phyloP scores from a whole-genome alignment of 2,329 filamentous ascomycete genomes.

The Fusarium kyushuense region DNA sequence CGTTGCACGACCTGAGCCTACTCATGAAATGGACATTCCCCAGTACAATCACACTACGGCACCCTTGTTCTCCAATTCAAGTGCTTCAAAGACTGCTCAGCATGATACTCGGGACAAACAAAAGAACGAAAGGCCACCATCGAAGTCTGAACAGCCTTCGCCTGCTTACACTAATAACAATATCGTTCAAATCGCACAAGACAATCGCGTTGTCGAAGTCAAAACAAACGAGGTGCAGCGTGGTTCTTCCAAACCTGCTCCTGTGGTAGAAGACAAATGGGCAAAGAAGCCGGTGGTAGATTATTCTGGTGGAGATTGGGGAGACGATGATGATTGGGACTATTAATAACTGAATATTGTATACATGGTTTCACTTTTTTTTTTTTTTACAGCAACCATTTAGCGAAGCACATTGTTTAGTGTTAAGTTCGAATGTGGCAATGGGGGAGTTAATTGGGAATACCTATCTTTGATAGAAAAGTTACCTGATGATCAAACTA shows the following conservation, averaged over 20 bases:
- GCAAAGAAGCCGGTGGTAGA: conserved; percentile 43
- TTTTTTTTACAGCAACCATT: conserved; percentile 25
- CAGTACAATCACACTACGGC: background rate
- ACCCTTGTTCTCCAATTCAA: conserved; percentile 25
- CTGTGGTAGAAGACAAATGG: conserved; percentile 40
- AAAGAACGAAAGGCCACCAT: conserved; percentile 14
- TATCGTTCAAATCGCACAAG: conserved; percentile 12
- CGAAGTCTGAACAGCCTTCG: conserved; percentile 12
- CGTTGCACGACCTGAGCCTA: background rate
- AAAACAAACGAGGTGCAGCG: background rate
- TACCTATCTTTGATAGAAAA: conserved; percentile 5
- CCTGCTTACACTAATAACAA: conserved; percentile 4
- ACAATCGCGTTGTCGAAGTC: background rate
- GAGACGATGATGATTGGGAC: conserved; percentile 46
- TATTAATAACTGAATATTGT: conserved; percentile 33
- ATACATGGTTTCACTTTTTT: conserved; percentile 1
- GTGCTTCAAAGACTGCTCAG: conserved; percentile 17
- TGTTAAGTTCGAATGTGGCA: conserved; percentile 19
- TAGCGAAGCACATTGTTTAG: conserved; percentile 19
- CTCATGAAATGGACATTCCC: background rate
- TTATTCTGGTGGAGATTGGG: conserved; percentile 47
- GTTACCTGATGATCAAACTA: background rate
- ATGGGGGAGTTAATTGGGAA: conserved; percentile 1
- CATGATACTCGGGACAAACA: conserved; percentile 1
- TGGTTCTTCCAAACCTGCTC: background rate